Base-by-base conservation (phyloP, 73 alveolate genomes). In the Paramecium caudatum region DNA sequence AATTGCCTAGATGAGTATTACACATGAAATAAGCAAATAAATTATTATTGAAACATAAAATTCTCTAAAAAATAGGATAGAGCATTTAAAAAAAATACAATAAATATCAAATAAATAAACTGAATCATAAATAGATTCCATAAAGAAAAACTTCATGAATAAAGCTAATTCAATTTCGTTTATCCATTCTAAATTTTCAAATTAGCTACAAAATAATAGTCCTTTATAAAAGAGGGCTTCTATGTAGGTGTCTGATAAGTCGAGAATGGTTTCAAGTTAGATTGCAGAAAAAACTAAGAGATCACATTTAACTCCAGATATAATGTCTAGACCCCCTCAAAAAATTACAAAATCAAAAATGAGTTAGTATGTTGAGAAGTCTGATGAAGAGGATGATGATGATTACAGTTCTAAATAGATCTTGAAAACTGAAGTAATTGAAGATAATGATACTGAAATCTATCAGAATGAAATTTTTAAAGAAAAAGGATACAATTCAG, bases 401-500 rank as follows among this genome's bases (percentile, higher is more conserved):
- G 80, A 55, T 23, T 55, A 27, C 17, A 23, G 12, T 55, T 55
- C 80, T 27, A 55, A 55, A 21, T 55, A 55, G 16, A 55, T 55
- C 12, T 8, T 55, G 1, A 55, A 55, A 55, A 55, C 80, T 0
- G 80, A 55, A 55, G 80, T 55, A 1, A 55, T 55, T 5, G 80
- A 55, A 55, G 80, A 55, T 55, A 43, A 23, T 55, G 80, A 55
- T 55, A 43, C 30, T 55, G 80, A 55, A 27, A 55, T 83, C 25
- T 47, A 83, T 32, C 32, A 83, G 39, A 83, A 83, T 36, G 92
- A 83, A 36, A 39, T 48, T 4, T 48, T 55, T 25, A 55, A 55
- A 55, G 69, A 86, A 55, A 86, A 86, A 62, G 83, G 93, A 39
- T 74, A 74, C 19, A 27, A 27, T 74, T 74, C 88, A 23, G 88